phyloP scores from a whole-genome alignment of 2,329 filamentous ascomycete genomes.

The Claviceps digitariae region DNA sequence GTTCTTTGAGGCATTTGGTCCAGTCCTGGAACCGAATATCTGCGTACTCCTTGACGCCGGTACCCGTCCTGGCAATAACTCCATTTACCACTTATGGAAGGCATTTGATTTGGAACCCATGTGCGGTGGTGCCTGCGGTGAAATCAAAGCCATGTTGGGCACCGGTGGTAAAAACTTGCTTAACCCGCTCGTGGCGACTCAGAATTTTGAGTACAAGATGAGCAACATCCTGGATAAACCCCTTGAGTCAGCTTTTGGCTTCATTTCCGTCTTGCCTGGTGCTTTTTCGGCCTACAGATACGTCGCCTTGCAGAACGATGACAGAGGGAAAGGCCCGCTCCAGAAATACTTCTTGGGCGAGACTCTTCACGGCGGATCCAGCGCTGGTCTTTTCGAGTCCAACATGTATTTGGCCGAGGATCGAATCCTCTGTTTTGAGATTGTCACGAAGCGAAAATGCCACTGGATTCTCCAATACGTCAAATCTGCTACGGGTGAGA shows the following conservation, averaged over 20 bases:
- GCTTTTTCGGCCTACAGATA: conserved; percentile 98
- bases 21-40: conserved; percentile 86
- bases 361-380: conserved; percentile 82
- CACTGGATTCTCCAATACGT: conserved; percentile 97
- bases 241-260: conserved; percentile 91
- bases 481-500: conserved; percentile 93
- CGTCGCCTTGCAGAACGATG: conserved; percentile 90
- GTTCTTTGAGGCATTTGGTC: conserved; percentile 97
- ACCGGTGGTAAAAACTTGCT: conserved; percentile 72
- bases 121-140: conserved; percentile 93
- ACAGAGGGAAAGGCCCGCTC: conserved; percentile 79
- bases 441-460: conserved; percentile 93
- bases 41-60: conserved; percentile 93
- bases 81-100: conserved; percentile 97
- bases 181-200: conserved; percentile 87
- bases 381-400: conserved; percentile 91
- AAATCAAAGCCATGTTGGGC: conserved; percentile 96
- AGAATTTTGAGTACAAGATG: conserved; percentile 99
- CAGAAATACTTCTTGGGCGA: conserved; percentile 97
- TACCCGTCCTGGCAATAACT: conserved; percentile 85
- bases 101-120: conserved; percentile 95
- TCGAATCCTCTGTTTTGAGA: conserved; percentile 96
- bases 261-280: conserved; percentile 91
- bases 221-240: conserved; percentile 98
- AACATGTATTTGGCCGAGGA: conserved; percentile 99